Evolutionary conservation across 176 grass and related monocot species (phyloP).

Genomic region (Ananas comosus): DNA sequence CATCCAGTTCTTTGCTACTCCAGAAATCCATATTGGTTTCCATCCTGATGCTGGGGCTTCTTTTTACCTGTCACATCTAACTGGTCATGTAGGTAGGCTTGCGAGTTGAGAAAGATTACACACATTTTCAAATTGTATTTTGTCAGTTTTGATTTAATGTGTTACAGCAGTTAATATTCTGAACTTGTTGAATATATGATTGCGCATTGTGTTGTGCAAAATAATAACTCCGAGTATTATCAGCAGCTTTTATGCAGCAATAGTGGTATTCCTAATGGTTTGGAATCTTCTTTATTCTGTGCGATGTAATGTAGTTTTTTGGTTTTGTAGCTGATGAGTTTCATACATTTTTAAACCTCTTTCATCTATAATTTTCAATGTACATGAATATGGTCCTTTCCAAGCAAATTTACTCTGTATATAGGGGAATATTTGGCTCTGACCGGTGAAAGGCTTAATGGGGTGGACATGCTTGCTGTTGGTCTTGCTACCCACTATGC

Average conservation of each 20-base stretch:
- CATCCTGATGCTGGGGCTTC: constrained; percentile 96
- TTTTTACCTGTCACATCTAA: constrained; percentile 88
- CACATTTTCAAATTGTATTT: neutral
- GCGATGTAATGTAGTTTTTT: neutral
- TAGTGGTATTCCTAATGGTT: too few relatives aligned
- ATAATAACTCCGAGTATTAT: neutral
- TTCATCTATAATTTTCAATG: too few relatives aligned
- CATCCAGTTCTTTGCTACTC: constrained; percentile 80
- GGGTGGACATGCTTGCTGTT: constrained; percentile 86
- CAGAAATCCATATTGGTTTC: constrained; percentile 94
- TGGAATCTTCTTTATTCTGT: too few relatives aligned
- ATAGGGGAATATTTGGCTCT: constrained; percentile 87
- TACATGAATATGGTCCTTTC: neutral
- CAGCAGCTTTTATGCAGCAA: neutral
- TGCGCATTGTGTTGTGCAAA: neutral
- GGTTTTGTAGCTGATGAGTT: neutral
- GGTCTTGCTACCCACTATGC: constrained; percentile 89
- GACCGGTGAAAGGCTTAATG: constrained; percentile 80
- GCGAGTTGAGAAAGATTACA: neutral
- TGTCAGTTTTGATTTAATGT: neutral
- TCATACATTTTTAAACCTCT: too few relatives aligned
- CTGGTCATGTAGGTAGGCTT: constrained; percentile 77
- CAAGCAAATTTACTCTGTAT: constrained; percentile 9
- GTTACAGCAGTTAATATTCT: neutral
- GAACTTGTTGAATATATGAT: too few relatives aligned